Evolutionary conservation across 129 eudicot genomes (phyloP).

Genomic region (Glebionis coronaria): DNA sequence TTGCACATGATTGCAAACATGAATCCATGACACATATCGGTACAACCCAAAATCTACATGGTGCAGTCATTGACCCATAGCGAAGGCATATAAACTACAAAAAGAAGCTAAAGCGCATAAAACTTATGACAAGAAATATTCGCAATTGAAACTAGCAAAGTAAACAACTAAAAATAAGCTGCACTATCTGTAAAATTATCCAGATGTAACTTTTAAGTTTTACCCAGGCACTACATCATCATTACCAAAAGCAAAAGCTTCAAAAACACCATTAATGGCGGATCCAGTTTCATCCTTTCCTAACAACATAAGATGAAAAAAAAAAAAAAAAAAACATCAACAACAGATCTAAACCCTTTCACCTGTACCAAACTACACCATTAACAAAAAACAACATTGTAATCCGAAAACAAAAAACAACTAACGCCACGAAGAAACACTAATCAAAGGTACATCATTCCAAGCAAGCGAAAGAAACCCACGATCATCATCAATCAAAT

Average conservation of each 20-base stretch:
- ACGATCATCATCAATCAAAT: slow-evolving; percentile 54
- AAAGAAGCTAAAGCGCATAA: too few species aligned
- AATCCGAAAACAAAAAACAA: background rate
- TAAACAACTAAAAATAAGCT: too few species aligned
- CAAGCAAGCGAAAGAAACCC: slow-evolving; percentile 90
- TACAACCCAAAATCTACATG: too few species aligned
- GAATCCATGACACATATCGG: too few species aligned
- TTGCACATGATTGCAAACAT: too few species aligned
- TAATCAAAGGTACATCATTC: slow-evolving; percentile 75
- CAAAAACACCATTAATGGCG: slow-evolving; percentile 36
- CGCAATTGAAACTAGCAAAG: too few species aligned
- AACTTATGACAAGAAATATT: too few species aligned
- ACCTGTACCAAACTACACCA: slow-evolving; percentile 33
- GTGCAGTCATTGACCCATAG: too few species aligned
- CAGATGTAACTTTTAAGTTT: too few species aligned
- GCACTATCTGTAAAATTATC: too few species aligned
- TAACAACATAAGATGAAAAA: slow-evolving; percentile 12
- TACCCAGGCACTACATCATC: slow-evolving; percentile 16
- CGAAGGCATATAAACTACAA: too few species aligned
- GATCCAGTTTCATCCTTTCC: slow-evolving; percentile 18
- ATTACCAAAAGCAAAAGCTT: slow-evolving; percentile 33
- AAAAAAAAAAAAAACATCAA: slow-evolving; percentile 20
- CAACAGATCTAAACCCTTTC: slow-evolving; percentile 19
- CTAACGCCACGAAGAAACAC: slow-evolving; percentile 94
- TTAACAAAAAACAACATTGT: slow-evolving; percentile 9